phyloP scores from a whole-genome alignment of 129 eudicot genomes.

The Helianthus tuberosus region DNA sequence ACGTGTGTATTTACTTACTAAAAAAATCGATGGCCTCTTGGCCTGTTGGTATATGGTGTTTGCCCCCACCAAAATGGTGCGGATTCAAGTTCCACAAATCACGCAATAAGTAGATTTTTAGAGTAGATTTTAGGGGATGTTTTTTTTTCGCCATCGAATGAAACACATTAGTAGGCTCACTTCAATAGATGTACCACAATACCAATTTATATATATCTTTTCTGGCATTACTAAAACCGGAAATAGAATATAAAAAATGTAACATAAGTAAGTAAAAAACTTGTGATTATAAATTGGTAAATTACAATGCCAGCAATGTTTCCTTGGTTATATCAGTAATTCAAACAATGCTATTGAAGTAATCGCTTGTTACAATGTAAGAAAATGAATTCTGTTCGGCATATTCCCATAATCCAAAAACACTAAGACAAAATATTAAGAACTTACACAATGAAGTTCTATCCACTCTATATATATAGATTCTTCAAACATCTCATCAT shows the following conservation, averaged over 20 bases:
- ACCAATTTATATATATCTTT: too few species aligned
- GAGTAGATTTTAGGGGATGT: too few species aligned
- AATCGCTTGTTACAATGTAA: slow-evolving; percentile 27
- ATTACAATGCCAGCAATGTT: slow-evolving; percentile 9
- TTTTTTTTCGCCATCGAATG: too few species aligned
- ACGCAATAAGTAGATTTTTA: too few species aligned
- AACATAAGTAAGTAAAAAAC: neutral
- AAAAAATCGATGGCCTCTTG: too few species aligned
- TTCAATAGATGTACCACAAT: too few species aligned
- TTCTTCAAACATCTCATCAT: slow-evolving; percentile 8
- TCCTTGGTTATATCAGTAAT: slow-evolving; percentile 18
- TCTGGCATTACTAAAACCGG: too few species aligned
- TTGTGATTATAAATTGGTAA: neutral
- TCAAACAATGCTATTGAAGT: slow-evolving; percentile 24
- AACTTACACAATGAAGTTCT: neutral
- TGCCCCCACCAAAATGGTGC: too few species aligned
- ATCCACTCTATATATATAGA: slow-evolving; percentile 18
- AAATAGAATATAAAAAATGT: neutral
- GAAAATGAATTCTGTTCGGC: neutral
- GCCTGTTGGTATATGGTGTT: too few species aligned
- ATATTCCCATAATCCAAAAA: slow-evolving; percentile 13
- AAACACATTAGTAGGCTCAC: too few species aligned
- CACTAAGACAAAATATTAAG: neutral
- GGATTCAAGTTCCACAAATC: too few species aligned
- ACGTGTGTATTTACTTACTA: too few species aligned